Evolutionary conservation across 2,329 filamentous ascomycete species (phyloP), one percentile per base, ranked within the genome.

Genomic region (Xylaria sp.): DNA sequence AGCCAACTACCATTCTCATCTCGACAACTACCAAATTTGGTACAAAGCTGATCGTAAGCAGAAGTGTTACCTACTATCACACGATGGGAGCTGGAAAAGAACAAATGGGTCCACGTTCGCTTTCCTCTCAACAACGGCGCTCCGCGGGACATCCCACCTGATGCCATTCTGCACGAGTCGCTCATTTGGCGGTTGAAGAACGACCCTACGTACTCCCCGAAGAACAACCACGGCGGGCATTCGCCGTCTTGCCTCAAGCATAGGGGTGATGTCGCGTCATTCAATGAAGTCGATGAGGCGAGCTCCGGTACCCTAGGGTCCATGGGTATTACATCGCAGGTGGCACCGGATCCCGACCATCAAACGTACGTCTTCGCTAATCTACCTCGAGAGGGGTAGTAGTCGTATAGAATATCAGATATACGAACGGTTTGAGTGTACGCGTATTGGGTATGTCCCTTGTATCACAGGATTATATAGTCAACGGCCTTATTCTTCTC

Each of bases 31-130:
- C 6, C 31, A 64, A 48, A 50, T 12, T 18, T 1, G 12, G 20
- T 9, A 2, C n/a, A 39, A 67, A 23, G 31, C 64, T 69, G n/a
- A 73, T 34, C 20, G 20, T 15, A 2, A 58, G 51, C 61, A 76
- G 82, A 84, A 77, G 80, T 73, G 63, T 72, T 83, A 0, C 82
- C 82, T 0, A 72, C 81, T 65, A 77, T 83, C 48, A 81, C 79
- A 0, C 81, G 82, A 3, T 83, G 80, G 80, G 82, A 84, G 54
- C 73, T 84, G 20, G 75, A 76, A 12, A 65, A 73, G 23, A 75
- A 75, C 28, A 65, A 72, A 10, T 82, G 79, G 80, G 73, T 75
- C 13, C 76, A 81, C 10, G 73, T 80, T 2, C 78, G 79, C 34
- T 82, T 81, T 63, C 81, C 81, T 2, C 79, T 81, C 34, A 83